Conservation (phyloP, 352 stramenopile species). For the Phytophthora palmivora region DNA sequence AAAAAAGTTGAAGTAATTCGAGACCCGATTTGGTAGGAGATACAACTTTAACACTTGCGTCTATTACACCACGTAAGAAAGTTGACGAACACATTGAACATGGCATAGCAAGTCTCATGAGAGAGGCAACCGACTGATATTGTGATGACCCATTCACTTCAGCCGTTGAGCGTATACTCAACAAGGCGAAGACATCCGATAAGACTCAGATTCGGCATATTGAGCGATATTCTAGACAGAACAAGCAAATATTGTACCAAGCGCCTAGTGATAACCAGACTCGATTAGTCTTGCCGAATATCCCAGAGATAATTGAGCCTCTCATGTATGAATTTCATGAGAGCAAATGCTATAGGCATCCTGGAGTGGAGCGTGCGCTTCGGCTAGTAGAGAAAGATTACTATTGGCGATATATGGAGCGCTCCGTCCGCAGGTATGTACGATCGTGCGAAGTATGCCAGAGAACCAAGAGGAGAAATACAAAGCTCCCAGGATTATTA, state of each 20-base stretch:
- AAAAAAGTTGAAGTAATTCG: slow-evolving; percentile 14
- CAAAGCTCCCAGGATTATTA: background rate
- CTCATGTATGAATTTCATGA: slow-evolving; percentile 25
- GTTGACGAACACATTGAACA: background rate
- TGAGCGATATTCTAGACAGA: too few species aligned
- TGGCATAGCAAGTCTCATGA: background rate
- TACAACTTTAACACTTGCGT: too few species aligned
- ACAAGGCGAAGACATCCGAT: too few species aligned
- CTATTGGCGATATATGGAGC: slow-evolving; percentile 5
- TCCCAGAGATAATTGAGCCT: slow-evolving; percentile 8
- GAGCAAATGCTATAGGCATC: slow-evolving; percentile 13
- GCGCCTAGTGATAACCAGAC: too few species aligned
- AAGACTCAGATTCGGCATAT: too few species aligned
- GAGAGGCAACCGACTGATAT: too few species aligned
- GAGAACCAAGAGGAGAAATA: slow-evolving; percentile 7
- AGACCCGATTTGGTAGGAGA: too few species aligned
- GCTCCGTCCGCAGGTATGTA: too few species aligned
- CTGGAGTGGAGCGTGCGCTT: slow-evolving; percentile 5
- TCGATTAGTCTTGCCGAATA: slow-evolving; percentile 21
- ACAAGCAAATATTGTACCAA: too few species aligned
- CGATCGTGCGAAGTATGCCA: slow-evolving; percentile 21
- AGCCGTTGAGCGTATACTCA: too few species aligned
- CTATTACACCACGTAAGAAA: too few species aligned
- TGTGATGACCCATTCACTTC: too few species aligned
- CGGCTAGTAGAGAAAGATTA: background rate